A percentile compares a stretch with the other conserved stretches of the same genome.
Conservation (phyloP, 2,329 filamentous ascomycete species). For the Pseudogymnoascus sp. region DNA sequence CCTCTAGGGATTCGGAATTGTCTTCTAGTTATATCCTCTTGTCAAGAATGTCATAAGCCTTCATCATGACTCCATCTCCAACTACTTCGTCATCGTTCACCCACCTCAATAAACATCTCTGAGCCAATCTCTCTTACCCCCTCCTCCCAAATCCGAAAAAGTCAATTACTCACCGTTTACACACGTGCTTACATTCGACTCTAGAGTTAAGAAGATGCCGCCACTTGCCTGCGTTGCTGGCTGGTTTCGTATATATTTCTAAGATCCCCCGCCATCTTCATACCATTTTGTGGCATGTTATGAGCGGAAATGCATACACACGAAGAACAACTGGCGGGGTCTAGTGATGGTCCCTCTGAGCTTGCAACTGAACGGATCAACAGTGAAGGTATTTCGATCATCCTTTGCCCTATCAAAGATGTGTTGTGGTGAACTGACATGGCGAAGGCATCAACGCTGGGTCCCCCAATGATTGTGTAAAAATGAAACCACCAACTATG, state of each 20-base stretch:
- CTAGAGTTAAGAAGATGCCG: background rate
- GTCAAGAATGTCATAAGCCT: background rate
- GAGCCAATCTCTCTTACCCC: background rate
- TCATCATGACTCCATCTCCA: background rate
- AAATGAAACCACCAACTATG: background rate
- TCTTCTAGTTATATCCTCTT: background rate
- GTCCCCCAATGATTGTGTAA: background rate
- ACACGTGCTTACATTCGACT: background rate
- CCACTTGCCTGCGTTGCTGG: background rate
- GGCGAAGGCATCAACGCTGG: background rate
- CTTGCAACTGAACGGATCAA: background rate
- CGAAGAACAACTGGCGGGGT: background rate
- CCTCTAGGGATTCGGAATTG: background rate
- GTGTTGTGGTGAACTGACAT: background rate
- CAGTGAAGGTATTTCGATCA: background rate
- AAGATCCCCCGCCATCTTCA: background rate
- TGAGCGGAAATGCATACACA: background rate
- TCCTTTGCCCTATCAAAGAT: background rate
- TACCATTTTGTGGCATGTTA: background rate
- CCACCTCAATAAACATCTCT: background rate
- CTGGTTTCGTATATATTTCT: slow-evolving; percentile 6
- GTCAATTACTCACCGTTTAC: slow-evolving; percentile 1
- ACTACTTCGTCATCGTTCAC: background rate
- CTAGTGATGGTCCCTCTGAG: background rate
- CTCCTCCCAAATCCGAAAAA: background rate